Conservation (phyloP, 495 filamentous ascomycete species). For the Paragyromitra xinjiangensis region DNA sequence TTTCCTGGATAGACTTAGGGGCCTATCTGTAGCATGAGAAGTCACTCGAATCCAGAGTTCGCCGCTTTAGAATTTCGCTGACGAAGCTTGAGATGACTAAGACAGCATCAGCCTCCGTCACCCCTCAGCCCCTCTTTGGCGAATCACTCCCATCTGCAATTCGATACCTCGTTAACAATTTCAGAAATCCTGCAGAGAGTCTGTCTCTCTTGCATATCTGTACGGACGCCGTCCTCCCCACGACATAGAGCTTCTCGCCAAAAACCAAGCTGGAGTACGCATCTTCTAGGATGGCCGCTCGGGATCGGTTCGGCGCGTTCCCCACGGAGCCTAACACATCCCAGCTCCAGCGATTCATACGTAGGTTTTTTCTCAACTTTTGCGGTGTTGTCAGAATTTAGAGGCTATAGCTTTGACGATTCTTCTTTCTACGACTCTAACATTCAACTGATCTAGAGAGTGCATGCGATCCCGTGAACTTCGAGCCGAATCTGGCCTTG, state of each 20-base stretch:
- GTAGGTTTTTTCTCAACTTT: conserved; percentile 60
- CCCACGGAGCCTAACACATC: conserved; percentile 76
- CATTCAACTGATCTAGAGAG: conserved; percentile 66
- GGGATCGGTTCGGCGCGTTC: conserved; percentile 91
- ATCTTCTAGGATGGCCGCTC: conserved; percentile 91
- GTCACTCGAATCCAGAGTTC: conserved; percentile 23
- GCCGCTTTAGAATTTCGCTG: conserved; percentile 38
- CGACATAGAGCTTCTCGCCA: conserved; percentile 23
- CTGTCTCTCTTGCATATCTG: conserved; percentile 36
- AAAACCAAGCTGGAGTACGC: conserved; percentile 78
- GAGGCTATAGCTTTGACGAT: conserved; percentile 17
- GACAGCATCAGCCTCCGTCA: conserved; percentile 32
- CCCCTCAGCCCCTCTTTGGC: conserved; percentile 42
- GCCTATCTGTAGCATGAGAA: conserved; percentile 7
- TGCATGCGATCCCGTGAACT: conserved; percentile 95
- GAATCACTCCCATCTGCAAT: conserved; percentile 28
- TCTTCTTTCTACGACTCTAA: conserved; percentile 22
- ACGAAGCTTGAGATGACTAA: conserved; percentile 37
- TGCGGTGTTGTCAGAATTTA: conserved; percentile 10
- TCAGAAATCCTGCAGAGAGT: conserved; percentile 38
- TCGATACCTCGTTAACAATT: conserved; percentile 38
- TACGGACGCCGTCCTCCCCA: neutral
- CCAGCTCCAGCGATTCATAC: conserved; percentile 92
- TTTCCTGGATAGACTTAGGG: neutral
- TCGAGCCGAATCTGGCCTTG: conserved; percentile 94